Base-by-base conservation (phyloP, 768 basidiomycete species). In the Saitozyma podzolica region DNA sequence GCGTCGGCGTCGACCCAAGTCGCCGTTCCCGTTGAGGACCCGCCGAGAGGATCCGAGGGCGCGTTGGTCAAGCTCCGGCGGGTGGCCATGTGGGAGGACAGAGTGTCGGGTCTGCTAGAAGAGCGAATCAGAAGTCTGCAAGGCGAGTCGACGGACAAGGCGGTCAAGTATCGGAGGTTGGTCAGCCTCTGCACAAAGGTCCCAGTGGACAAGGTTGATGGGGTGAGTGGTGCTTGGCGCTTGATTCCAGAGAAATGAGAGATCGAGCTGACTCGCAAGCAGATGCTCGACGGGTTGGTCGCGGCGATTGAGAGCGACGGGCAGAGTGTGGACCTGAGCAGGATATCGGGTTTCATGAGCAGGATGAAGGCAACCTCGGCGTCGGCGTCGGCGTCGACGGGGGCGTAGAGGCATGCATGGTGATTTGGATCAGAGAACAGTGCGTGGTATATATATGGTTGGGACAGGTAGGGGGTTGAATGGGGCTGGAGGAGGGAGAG, bases 141-240 rank as follows among this genome's bases (percentile, higher is more conserved):
- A 68, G 90, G 89, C 50, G 87, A 88, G 40, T 89, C 88, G 70
- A 88, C 89, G 16, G 91, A 92, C 80, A 92, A 89, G 80, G 90
- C 93, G 75, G 88, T 89, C 71, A 88, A 92, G 79, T 95, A 91
- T 82, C 88, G 90, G 81, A 93, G 87, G 81, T 88, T 98, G 63
- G 88, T 99, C 29, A 87, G 92, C 13, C 81, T 93, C 48, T 94
- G 91, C 77, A 90, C 91, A 4, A 89, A 90, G 19, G 87, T 93
- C 52, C 86, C 89, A 2, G 83, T 90, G 50, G 92, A 95, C 71
- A 87, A 88, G 78, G 89, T 98, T 56, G 95, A 96, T 78, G 87
- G 87, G 74, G 93, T 94, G 77, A 83, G 88, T 84, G n/a, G 13
- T 53, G 11, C 37, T 29, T 13, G 14, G 43, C 17, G 47, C 43